These are phyloP conservation scores for Phytophthora pinifolia DNA, from an alignment of 352 stramenopile genomes.

Conservation along the genomic window DNA sequence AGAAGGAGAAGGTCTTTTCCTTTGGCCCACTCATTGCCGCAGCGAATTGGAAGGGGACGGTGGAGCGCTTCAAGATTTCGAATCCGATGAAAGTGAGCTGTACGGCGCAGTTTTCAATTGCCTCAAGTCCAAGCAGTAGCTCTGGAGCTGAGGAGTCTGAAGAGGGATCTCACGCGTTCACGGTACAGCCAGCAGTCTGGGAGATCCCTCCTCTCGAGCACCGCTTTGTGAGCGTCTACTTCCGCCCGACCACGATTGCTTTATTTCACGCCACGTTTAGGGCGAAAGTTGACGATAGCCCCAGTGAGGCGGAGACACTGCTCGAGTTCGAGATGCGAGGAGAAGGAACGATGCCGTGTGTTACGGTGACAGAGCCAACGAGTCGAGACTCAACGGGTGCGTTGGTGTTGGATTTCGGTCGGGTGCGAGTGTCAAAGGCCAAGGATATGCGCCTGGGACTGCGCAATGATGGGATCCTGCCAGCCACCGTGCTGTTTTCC, in stretches of 20 bases:
- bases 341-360: constrained; percentile 92
- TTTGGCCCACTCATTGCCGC: constrained; percentile 86
- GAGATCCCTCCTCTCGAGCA: constrained; percentile 95
- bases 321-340: constrained; percentile 91
- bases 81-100: constrained; percentile 96
- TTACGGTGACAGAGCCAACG: constrained; percentile 87
- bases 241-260: constrained; percentile 88
- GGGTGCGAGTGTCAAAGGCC: constrained; percentile 69
- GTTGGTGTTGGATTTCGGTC: constrained; percentile 82
- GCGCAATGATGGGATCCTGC: constrained; percentile 92
- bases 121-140: constrained; percentile 13
- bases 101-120: constrained; percentile 84
- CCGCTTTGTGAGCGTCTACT: constrained; percentile 94
- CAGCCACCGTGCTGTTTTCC: constrained; percentile 90
- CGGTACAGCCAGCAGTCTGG: constrained; percentile 88
- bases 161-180: constrained; percentile 58
- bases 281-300: constrained; percentile 83
- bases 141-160: constrained; percentile 18
- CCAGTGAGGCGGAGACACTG: constrained; percentile 32
- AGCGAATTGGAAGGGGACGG: constrained; percentile 65
- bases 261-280: constrained; percentile 81
- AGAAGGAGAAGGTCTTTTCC: constrained; percentile 86
- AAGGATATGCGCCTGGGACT: constrained; percentile 70
- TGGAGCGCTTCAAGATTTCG: constrained; percentile 94
- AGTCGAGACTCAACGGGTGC: constrained; percentile 56